Evolutionary conservation across 2,329 filamentous ascomycete genomes (phyloP).

Genomic region (Chrysoporthe cubensis): DNA sequence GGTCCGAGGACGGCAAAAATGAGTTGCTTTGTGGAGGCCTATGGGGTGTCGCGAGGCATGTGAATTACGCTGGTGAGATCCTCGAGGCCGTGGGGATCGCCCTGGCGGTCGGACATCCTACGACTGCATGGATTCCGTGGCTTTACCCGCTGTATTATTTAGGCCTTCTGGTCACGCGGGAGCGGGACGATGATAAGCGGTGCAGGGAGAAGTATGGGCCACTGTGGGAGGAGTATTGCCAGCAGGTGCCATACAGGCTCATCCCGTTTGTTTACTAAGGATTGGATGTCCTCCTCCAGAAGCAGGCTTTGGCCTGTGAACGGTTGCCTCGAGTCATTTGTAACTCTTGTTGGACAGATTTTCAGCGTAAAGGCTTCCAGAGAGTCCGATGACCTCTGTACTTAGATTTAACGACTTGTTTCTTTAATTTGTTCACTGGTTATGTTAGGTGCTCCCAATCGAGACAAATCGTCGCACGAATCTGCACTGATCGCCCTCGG

Average conservation of each 20-base stretch:
- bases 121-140: constrained; percentile 13
- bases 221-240: constrained; percentile 26
- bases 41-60: constrained; percentile 22
- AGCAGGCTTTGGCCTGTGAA: no score
- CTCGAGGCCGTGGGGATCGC: constrained; percentile 24
- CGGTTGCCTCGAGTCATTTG: no score
- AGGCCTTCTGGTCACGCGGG: constrained; percentile 13
- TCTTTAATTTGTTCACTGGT: no score
- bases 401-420: no score
- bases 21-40: constrained; percentile 24
- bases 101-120: constrained; percentile 17
- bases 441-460: no score
- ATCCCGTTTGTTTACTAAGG: constrained; percentile 23
- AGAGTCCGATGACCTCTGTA: neutral
- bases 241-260: constrained; percentile 22
- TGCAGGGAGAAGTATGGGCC: constrained; percentile 25
- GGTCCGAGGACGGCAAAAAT: constrained; percentile 20
- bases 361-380: neutral
- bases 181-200: constrained; percentile 23
- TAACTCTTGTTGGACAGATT: no score
- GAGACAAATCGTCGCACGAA: no score
- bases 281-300: neutral
- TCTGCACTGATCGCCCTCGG: no score
- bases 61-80: constrained; percentile 26
- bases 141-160: constrained; percentile 25